These are phyloP conservation scores for Leucocoprinus sp. DNA, from an alignment of 768 basidiomycete genomes.

Conservation along the genomic window DNA sequence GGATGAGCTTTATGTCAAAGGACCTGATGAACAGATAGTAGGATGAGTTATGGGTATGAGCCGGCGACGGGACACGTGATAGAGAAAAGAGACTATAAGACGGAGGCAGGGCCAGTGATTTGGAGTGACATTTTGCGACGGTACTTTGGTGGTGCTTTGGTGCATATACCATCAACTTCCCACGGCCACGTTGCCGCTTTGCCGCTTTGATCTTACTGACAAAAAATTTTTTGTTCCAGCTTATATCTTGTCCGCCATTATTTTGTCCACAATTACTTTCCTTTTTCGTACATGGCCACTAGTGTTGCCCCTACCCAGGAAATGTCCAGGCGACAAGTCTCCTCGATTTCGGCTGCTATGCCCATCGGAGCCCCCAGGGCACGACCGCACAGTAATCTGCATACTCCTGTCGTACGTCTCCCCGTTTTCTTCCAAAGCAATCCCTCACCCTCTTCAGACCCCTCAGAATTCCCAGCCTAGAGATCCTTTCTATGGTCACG, in stretches of 20 bases:
- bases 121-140: too few species aligned
- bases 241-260: neutral
- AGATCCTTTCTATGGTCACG: constrained; percentile 74
- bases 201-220: neutral
- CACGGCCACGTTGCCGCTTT: too few species aligned
- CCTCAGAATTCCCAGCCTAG: constrained; percentile 21
- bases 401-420: constrained; percentile 6
- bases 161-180: too few species aligned
- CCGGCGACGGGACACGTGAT: too few species aligned
- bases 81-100: too few species aligned
- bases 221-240: constrained; percentile 9
- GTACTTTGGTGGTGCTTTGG: too few species aligned
- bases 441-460: constrained; percentile 14
- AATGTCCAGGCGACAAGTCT: constrained; percentile 3
- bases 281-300: constrained; percentile 10
- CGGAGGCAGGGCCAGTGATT: too few species aligned
- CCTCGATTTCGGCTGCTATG: constrained; percentile 6
- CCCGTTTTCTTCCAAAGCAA: constrained; percentile 8
- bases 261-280: neutral
- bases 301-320: constrained; percentile 5
- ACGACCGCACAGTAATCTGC: constrained; percentile 9
- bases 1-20: too few species aligned
- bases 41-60: too few species aligned
- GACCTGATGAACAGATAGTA: too few species aligned
- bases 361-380: constrained; percentile 9